Percentiles rank a stretch among this genome's conserved stretches.
Evolutionary conservation across 352 stramenopile species (phyloP).

Genomic region (Phytophthora colocasiae): DNA sequence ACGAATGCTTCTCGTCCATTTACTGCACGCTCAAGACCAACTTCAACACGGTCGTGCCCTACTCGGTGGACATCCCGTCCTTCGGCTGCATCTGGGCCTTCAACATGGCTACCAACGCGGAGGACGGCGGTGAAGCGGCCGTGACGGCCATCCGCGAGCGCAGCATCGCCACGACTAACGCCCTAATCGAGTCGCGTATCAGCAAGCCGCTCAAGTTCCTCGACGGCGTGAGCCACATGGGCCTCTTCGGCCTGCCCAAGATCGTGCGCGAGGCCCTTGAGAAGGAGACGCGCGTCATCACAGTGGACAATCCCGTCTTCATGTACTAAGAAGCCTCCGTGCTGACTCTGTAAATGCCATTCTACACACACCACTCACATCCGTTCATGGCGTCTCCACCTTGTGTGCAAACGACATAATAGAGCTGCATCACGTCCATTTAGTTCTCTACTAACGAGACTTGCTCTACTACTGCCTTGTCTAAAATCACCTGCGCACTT

Average conservation of each 20-base stretch:
- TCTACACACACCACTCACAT: conserved; percentile 31
- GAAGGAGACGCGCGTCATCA: conserved; percentile 94
- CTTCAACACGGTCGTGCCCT: conserved; percentile 94
- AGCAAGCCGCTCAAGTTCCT: conserved; percentile 89
- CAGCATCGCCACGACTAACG: conserved; percentile 72
- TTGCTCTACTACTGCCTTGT: conserved; percentile 26
- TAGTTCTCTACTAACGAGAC: conserved; percentile 24
- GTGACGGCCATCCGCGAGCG: conserved; percentile 61
- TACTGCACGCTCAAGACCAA: conserved; percentile 91
- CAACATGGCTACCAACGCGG: conserved; percentile 89
- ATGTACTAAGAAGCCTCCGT: conserved; percentile 88
- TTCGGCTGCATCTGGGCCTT: conserved; percentile 96
- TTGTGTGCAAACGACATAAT: conserved; percentile 36
- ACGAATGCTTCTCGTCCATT: conserved; percentile 95
- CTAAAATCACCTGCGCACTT: conserved; percentile 28
- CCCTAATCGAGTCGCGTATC: conserved; percentile 61
- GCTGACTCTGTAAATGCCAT: conserved; percentile 41
- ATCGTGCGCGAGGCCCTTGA: conserved; percentile 87
- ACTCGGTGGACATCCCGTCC: conserved; percentile 92
- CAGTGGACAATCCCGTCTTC: conserved; percentile 95
- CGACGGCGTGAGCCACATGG: conserved; percentile 90
- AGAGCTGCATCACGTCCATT: conserved; percentile 27
- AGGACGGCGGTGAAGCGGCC: conserved; percentile 56
- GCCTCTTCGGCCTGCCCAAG: conserved; percentile 94
- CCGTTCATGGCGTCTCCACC: conserved; percentile 14